Evolutionary conservation across 1,284 basidiomycete species (phyloP).

Genomic region (Boletus subluridellus): DNA sequence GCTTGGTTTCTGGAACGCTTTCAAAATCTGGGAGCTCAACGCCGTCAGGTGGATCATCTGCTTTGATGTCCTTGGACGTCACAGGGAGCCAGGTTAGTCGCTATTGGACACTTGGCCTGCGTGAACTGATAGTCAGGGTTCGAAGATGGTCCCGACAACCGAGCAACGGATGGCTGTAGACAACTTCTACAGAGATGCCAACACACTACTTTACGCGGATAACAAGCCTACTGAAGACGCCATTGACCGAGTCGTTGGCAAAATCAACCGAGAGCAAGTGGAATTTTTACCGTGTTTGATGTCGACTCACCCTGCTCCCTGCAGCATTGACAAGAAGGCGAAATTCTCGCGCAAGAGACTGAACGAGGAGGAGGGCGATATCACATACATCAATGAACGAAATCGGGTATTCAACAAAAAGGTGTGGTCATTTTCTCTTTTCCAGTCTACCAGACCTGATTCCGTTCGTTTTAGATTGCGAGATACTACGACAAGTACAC

Average conservation of each 20-base stretch:
- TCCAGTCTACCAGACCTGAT: not conserved
- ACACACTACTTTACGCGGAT: conserved; percentile 88
- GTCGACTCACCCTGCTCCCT: conserved; percentile 1
- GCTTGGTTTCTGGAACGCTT: conserved; percentile 62
- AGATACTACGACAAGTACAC: conserved; percentile 99
- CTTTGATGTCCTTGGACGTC: conserved; percentile 52
- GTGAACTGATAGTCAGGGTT: conserved; percentile 3
- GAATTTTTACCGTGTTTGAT: not conserved
- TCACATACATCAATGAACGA: conserved; percentile 99
- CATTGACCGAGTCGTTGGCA: conserved; percentile 86
- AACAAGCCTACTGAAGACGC: conserved; percentile 93
- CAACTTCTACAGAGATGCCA: conserved; percentile 84
- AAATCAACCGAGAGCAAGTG: conserved; percentile 91
- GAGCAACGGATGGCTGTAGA: conserved; percentile 69
- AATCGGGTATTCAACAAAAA: conserved; percentile 99
- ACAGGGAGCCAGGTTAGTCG: conserved; percentile 41
- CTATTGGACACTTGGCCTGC: conserved; percentile 15
- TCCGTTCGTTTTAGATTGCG: conserved; percentile 55
- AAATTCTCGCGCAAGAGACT: conserved; percentile 84
- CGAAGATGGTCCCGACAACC: conserved; percentile 50
- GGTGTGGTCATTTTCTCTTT: conserved; percentile 41
- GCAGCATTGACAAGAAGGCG: conserved; percentile 79
- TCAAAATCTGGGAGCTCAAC: conserved; percentile 38
- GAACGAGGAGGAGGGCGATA: conserved; percentile 91
- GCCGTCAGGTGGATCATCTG: conserved; percentile 28